phyloP scores from a whole-genome alignment of 1,139 yeast species.

The Kodamaea sp. region DNA sequence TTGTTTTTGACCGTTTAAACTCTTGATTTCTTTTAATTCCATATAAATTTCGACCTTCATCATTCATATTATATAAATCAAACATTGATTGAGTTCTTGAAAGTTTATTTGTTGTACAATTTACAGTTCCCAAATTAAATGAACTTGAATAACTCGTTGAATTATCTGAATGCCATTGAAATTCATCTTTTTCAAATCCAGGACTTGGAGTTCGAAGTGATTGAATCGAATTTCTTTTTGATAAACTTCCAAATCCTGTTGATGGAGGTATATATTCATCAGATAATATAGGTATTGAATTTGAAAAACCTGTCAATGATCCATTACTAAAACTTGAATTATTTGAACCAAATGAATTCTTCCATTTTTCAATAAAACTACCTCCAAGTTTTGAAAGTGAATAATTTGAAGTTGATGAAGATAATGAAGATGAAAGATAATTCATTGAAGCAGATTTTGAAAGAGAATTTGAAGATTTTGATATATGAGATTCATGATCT shows the following conservation, averaged over 20 bases:
- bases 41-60: constrained; percentile 4
- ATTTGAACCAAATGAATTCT: constrained; percentile 25
- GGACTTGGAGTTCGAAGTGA: constrained; percentile 46
- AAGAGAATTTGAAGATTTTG: constrained; percentile 17
- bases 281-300: constrained; percentile 5
- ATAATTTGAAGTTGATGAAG: constrained; percentile 37
- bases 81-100: constrained; percentile 41
- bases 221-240: constrained; percentile 29
- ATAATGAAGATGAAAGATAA: constrained; percentile 28
- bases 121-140: constrained; percentile 2
- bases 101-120: constrained; percentile 19
- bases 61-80: constrained; percentile 25
- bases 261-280: constrained; percentile 18
- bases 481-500: constrained; percentile 2
- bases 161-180: constrained; percentile 24
- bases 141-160: constrained; percentile 1
- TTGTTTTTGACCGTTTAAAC: constrained; percentile 27
- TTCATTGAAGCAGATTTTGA: constrained; percentile 37
- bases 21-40: constrained; percentile 13
- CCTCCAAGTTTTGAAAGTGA: constrained; percentile 42
- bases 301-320: constrained; percentile 3
- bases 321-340: constrained; percentile 2
- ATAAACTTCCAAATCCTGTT: constrained; percentile 15
- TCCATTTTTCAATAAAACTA: constrained; percentile 48
- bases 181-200: constrained; percentile 44